Percentiles rank a stretch among this genome's conserved stretches.
phyloP scores from a whole-genome alignment of 1,284 basidiomycete species.

The Porodaedalea pini region DNA sequence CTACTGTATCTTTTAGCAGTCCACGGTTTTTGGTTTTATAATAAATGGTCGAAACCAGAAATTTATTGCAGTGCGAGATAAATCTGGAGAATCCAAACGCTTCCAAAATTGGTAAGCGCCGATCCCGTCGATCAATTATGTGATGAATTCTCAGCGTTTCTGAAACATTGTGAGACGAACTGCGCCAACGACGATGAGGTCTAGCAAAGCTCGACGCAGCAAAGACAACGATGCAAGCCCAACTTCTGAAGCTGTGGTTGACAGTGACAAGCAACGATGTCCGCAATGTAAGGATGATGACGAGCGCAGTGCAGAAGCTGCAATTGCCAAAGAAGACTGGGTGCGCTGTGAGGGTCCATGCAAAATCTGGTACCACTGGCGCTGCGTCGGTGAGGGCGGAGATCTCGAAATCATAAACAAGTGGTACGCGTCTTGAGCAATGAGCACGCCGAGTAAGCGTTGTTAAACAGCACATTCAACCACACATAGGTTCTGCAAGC shows the following conservation, averaged over 20 bases:
- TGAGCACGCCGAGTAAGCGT: neutral
- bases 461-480: neutral
- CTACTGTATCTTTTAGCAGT: too few species aligned
- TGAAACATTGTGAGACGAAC: neutral
- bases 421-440: constrained; percentile 38
- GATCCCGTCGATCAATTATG: neutral
- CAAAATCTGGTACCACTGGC: constrained; percentile 80
- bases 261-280: constrained; percentile 20
- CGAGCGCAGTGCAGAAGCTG: constrained; percentile 3
- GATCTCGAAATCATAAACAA: constrained; percentile 60
- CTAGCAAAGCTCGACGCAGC: neutral
- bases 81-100: too few species aligned
- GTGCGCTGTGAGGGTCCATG: constrained; percentile 57
- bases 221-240: constrained; percentile 5
- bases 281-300: constrained; percentile 22
- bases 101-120: neutral
- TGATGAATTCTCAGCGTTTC: neutral
- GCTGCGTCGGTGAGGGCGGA: constrained; percentile 63
- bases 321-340: constrained; percentile 20
- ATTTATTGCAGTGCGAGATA: too few species aligned
- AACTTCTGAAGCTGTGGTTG: neutral
- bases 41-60: too few species aligned
- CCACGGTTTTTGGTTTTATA: too few species aligned
- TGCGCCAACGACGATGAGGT: constrained; percentile 6
- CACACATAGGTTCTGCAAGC: constrained; percentile 60